Evolutionary conservation across 2,329 filamentous ascomycete species (phyloP), one percentile per base, ranked within the genome.

Genomic region (Ophiosphaerella korrae): DNA sequence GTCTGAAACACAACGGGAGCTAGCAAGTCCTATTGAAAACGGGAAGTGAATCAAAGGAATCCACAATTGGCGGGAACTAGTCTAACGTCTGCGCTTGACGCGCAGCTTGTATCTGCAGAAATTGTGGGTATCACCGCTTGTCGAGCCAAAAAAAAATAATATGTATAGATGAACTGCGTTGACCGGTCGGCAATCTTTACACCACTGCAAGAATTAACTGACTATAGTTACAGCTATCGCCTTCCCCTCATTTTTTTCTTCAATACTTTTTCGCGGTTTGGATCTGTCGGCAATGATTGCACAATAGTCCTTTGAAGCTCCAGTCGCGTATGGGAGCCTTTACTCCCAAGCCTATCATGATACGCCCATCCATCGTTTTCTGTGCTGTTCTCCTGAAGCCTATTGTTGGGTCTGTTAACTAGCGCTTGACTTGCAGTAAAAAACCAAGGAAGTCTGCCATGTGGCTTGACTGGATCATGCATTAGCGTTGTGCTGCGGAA

Each of bases 401-500:
- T 43, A 6, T 45, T 41, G 26, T 12, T 38, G 24, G 51, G 49
- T 44, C 57, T 51, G 29, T 61, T 50, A 39, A 60, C 56, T 36
- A 73, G 32, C 18, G 55, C 42, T 18, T 67, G 60, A 14, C 58
- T 53, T 13, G 66, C 64, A n/a, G 57, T 64, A 40, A 70, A 53
- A 52, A 72, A 72, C 69, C 69, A 72, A 11, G 69, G 69, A 2
- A 67, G 61, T 46, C 52, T 67, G 44, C 61, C 68, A n/a, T 62
- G 59, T 44, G 64, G 71, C 53, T 62, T 68, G 42, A 72, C 67
- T 73, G 41, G n/a, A 37, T 14, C 24, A 34, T 18, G 13, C 26
- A 35, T 69, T 54, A 66, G 60, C 48, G 16, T 48, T 35, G 14
- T 39, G 43, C 26, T 31, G 38, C 38, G n/a, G 40, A 37, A 26